Percentiles rank a stretch among this genome's conserved stretches.
phyloP scores from a whole-genome alignment of 2,329 filamentous ascomycete species.

The Basipetospora chlamydospora region DNA sequence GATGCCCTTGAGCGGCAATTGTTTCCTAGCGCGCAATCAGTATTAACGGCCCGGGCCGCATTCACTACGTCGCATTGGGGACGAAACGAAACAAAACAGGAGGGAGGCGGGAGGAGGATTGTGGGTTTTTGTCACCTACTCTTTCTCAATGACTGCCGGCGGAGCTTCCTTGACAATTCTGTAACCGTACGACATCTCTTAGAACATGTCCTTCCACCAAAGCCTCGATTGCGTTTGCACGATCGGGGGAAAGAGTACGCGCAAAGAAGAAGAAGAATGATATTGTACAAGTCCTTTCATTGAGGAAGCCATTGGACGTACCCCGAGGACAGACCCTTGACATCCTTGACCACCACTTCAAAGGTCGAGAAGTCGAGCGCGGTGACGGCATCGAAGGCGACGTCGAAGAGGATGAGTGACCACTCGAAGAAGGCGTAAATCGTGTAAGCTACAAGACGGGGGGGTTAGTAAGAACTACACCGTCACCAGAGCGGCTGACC shows the following conservation, averaged over 20 bases:
- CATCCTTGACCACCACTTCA: constrained; percentile 76
- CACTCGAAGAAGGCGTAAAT: constrained; percentile 98
- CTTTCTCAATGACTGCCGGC: constrained; percentile 48
- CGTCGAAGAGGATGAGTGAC: constrained; percentile 86
- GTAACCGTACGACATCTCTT: neutral
- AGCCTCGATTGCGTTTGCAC: constrained; percentile 1
- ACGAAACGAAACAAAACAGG: too few species aligned
- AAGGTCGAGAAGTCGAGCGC: constrained; percentile 81
- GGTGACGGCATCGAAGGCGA: constrained; percentile 91
- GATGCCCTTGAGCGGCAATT: constrained; percentile 55
- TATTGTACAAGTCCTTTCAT: constrained; percentile 29
- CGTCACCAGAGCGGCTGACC: constrained; percentile 9
- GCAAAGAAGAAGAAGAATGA: constrained; percentile 17
- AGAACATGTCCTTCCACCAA: neutral
- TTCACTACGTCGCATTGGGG: too few species aligned
- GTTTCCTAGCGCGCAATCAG: constrained; percentile 42
- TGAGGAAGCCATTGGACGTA: constrained; percentile 92
- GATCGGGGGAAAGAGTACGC: neutral
- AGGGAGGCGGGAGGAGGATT: too few species aligned
- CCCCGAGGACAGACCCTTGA: constrained; percentile 88
- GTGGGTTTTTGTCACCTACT: too few species aligned
- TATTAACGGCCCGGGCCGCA: too few species aligned
- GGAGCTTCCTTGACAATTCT: constrained; percentile 15
- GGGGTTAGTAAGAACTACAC: constrained; percentile 2
- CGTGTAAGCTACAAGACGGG: constrained; percentile 60